Base-by-base conservation (phyloP, 192 early-diverging fungal species). In the Coemansia nantahalensis region DNA sequence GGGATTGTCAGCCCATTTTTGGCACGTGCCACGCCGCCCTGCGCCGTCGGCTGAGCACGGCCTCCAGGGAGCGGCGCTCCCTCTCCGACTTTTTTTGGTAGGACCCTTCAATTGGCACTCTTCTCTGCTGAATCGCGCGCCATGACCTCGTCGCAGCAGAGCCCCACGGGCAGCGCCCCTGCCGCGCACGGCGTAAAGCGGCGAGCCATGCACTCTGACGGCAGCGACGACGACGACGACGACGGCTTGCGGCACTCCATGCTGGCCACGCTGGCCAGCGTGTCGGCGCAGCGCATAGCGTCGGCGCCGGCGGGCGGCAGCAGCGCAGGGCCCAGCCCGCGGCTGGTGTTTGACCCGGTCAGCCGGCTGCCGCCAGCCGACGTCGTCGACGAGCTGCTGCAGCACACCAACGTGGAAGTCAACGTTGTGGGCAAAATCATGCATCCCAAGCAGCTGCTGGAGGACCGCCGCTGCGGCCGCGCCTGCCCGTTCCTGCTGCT, bases 371-470 rank as follows among this genome's bases (percentile, higher is more conserved):
- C 69, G 13, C 37, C 62, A 5, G 18, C n/a, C 10, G 69, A 73
- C 28, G 48, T 73, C 12, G 23, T 62, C 18, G 69, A 56, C 10
- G 69, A 73, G 57, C 51, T 73, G 44, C 44, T 73, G 19, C 16
- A 21, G 30, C 69, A 65, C 48, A 37, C 13, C 16, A 54, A 44
- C 42, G 42, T 39, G 32, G 62, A 73, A 21, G 51, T 43, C 58
- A 73, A 73, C 38, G 19, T 73, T 2, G 54, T 73, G 48, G 52
- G 69, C 62, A 73, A 73, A 18, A 39, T 73, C 7, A 28, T 73
- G 17, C 69, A 73, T 41, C 69, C 69, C 13, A 56, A 57, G 36
- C 34, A 40, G 35, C 45, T 73, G 14, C 9, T 40, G 30, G 45
- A 23, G 11, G 53, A 59, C 34, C 60, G 62, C 28, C 43, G 16